phyloP scores from a whole-genome alignment of 805 yeast species.

The Candida coleopterorum region DNA sequence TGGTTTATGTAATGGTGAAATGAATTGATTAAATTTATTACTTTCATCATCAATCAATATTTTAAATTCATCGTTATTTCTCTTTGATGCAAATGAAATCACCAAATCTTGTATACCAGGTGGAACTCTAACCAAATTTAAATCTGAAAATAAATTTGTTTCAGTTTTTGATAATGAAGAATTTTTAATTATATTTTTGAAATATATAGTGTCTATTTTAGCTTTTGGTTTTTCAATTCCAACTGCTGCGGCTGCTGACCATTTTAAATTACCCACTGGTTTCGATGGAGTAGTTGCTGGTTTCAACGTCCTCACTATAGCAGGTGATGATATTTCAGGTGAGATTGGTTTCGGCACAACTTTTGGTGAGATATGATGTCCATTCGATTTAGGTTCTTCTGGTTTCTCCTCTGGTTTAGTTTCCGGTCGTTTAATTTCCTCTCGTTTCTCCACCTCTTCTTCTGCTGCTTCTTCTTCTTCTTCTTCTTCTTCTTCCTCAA shows the following conservation, averaged over 20 bases:
- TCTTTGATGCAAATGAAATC: constrained; percentile 32
- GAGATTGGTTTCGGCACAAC: no score
- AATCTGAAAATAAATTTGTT: constrained; percentile 30
- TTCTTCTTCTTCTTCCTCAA: no score
- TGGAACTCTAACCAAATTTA: constrained; percentile 29
- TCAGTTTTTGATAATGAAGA: constrained; percentile 29
- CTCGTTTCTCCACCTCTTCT: no score
- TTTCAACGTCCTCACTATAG: constrained; percentile 40
- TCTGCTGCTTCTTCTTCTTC: no score
- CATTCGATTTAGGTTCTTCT: no score
- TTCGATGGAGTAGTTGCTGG: constrained; percentile 54
- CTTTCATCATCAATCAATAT: constrained; percentile 18
- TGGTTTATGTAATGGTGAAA: constrained; percentile 28
- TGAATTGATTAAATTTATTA: constrained; percentile 19
- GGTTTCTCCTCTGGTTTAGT: no score
- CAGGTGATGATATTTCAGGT: constrained; percentile 35
- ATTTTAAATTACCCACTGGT: constrained; percentile 51
- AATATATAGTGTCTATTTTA: constrained; percentile 6
- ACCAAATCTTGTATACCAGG: constrained; percentile 41
- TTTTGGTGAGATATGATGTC: not conserved
- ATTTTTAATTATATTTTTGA: constrained; percentile 24
- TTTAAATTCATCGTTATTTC: constrained; percentile 21
- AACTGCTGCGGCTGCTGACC: constrained; percentile 47
- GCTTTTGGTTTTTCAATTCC: no score
- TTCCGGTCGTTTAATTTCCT: no score